A percentile compares a stretch with the other conserved stretches of the same genome.
Conservation (phyloP, 2,329 filamentous ascomycete genomes). For the Aspergillus glaucus region DNA sequence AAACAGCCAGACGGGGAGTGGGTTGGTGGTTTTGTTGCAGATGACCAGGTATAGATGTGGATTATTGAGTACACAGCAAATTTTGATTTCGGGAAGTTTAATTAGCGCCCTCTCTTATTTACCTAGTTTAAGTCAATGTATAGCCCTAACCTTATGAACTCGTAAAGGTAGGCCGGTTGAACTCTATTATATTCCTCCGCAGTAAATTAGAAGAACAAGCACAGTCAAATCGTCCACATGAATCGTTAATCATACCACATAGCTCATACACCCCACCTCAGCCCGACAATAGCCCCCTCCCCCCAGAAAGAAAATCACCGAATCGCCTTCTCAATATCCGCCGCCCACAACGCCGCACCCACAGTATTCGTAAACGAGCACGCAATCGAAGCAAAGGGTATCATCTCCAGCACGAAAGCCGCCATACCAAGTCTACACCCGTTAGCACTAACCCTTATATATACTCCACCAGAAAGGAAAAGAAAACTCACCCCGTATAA, state of each 20-base stretch:
- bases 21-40: background rate
- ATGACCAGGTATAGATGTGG: background rate
- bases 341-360: slow-evolving; percentile 89
- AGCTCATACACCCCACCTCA: too few relatives aligned
- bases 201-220: too few relatives aligned
- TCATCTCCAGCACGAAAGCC: slow-evolving; percentile 74
- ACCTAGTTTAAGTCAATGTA: background rate
- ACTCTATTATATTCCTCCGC: too few relatives aligned
- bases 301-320: slow-evolving; percentile 9
- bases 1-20: background rate
- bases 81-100: background rate
- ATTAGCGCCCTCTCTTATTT: background rate
- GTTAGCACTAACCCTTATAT: slow-evolving; percentile 2
- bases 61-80: background rate
- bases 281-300: too few relatives aligned
- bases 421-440: slow-evolving; percentile 59
- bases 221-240: background rate
- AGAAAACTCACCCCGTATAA: slow-evolving; percentile 66
- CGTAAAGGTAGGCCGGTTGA: too few relatives aligned
- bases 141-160: too few relatives aligned
- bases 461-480: background rate
- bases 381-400: slow-evolving; percentile 74
- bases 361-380: slow-evolving; percentile 90
- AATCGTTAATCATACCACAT: background rate
- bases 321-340: slow-evolving; percentile 62